Evolutionary conservation across 2,329 filamentous ascomycete genomes (phyloP).

Genomic region (Akanthomyces muscarius): DNA sequence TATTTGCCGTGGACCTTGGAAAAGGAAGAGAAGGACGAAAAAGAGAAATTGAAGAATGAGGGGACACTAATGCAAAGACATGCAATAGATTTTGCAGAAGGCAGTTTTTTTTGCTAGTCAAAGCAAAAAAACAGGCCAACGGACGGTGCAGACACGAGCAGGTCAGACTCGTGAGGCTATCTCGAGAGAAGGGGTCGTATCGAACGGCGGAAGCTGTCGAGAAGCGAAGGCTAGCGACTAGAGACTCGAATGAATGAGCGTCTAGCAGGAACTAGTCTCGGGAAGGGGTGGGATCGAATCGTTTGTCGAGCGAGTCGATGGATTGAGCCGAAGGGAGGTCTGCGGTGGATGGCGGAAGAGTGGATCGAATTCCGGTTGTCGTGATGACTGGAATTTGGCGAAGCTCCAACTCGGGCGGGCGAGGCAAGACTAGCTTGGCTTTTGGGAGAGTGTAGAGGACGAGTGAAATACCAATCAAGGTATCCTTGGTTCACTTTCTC

Average conservation of each 20-base stretch:
- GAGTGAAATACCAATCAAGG: constrained; percentile 40
- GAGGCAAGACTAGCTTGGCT: constrained; percentile 14
- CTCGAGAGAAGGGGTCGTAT: constrained; percentile 8
- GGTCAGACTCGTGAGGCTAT: background rate
- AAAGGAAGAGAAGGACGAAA: constrained; percentile 19
- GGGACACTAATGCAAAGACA: constrained; percentile 14
- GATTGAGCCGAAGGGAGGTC: constrained; percentile 18
- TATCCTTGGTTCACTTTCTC: constrained; percentile 32
- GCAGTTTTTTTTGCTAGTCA: constrained; percentile 10
- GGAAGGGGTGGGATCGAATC: constrained; percentile 13
- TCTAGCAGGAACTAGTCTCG: constrained; percentile 15
- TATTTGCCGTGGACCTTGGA: constrained; percentile 30
- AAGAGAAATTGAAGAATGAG: constrained; percentile 17
- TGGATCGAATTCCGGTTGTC: constrained; percentile 20
- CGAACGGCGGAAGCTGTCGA: constrained; percentile 4
- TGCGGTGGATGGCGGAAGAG: constrained; percentile 16
- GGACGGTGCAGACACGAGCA: background rate
- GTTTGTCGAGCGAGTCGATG: constrained; percentile 11
- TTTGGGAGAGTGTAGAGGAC: constrained; percentile 2
- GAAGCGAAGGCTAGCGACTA: background rate
- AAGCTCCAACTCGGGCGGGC: background rate
- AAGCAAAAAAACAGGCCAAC: constrained; percentile 14
- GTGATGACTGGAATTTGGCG: constrained; percentile 14
- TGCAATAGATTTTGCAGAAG: constrained; percentile 1
- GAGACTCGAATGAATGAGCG: constrained; percentile 2